These are phyloP conservation scores for Penicillium glabrum DNA, from an alignment of 2,329 filamentous ascomycete species.

Conservation along the genomic window DNA sequence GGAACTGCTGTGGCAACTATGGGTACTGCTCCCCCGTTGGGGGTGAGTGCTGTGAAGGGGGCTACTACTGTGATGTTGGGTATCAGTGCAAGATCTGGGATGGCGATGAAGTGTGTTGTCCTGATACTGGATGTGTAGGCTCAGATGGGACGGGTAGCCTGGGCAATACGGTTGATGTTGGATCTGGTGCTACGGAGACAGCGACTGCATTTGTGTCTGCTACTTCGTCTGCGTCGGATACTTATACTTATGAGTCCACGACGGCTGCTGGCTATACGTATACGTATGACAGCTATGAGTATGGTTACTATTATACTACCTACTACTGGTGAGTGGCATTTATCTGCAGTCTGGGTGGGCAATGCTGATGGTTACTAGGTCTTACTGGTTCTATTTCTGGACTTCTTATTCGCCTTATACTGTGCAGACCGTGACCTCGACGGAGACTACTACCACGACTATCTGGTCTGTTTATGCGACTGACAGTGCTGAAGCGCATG, in stretches of 20 bases:
- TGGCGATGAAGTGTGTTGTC: constrained; percentile 15
- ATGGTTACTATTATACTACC: constrained; percentile 20
- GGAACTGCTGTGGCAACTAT: constrained; percentile 13
- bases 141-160: constrained; percentile 4
- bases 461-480: constrained; percentile 16
- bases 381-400: constrained; percentile 23
- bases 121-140: constrained; percentile 10
- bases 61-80: constrained; percentile 16
- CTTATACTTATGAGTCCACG: neutral
- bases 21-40: constrained; percentile 14
- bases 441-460: constrained; percentile 12
- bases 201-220: neutral
- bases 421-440: constrained; percentile 17
- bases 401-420: constrained; percentile 19
- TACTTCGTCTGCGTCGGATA: neutral
- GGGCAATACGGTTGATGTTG: constrained; percentile 1
- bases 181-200: neutral
- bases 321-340: constrained; percentile 16
- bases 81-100: constrained; percentile 12
- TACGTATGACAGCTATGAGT: constrained; percentile 4
- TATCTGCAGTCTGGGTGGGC: neutral
- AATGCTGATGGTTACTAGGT: constrained; percentile 5
- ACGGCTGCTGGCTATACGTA: neutral
- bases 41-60: constrained; percentile 16
- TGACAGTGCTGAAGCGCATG: constrained; percentile 6